Evolutionary conservation across 306 rosid species (phyloP).

Genomic region (Castanea crenata): DNA sequence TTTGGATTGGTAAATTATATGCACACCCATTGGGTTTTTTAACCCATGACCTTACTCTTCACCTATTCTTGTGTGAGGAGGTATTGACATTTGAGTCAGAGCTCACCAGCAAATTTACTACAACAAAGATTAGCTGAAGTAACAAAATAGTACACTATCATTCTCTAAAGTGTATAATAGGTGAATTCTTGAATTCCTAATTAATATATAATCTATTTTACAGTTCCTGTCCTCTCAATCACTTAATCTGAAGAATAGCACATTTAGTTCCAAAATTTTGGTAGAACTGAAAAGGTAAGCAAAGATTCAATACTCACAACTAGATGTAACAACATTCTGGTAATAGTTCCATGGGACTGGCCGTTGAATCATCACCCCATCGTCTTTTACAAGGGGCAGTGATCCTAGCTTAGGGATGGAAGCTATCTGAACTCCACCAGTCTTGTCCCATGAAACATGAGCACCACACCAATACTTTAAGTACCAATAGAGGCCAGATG

Average conservation of each 20-base stretch:
- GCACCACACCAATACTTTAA: conserved; percentile 81
- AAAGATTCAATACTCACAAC: conserved; percentile 60
- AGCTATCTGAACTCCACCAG: conserved; percentile 78
- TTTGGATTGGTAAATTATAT: too few species aligned
- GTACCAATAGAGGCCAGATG: too few species aligned
- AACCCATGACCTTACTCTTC: too few species aligned
- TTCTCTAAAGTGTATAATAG: too few species aligned
- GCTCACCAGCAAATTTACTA: not conserved
- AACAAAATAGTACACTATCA: too few species aligned
- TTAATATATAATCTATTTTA: not conserved
- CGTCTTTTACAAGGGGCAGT: conserved; percentile 61
- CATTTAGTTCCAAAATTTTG: not conserved
- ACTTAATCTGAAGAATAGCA: not conserved
- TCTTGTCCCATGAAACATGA: conserved; percentile 91
- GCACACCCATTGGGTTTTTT: too few species aligned
- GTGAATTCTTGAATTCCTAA: not conserved
- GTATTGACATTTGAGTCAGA: too few species aligned
- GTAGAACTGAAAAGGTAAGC: conserved; percentile 1
- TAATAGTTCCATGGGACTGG: conserved; percentile 95
- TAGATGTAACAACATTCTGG: conserved; percentile 95
- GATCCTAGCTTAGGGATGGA: conserved; percentile 85
- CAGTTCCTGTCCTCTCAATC: not conserved
- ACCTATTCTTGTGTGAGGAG: too few species aligned
- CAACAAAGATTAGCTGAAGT: not conserved
- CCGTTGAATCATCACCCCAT: conserved; percentile 65